Evolutionary conservation across 331 rosid species (phyloP), one percentile per base, ranked within the genome.

Genomic region (Quercus tomentella): DNA sequence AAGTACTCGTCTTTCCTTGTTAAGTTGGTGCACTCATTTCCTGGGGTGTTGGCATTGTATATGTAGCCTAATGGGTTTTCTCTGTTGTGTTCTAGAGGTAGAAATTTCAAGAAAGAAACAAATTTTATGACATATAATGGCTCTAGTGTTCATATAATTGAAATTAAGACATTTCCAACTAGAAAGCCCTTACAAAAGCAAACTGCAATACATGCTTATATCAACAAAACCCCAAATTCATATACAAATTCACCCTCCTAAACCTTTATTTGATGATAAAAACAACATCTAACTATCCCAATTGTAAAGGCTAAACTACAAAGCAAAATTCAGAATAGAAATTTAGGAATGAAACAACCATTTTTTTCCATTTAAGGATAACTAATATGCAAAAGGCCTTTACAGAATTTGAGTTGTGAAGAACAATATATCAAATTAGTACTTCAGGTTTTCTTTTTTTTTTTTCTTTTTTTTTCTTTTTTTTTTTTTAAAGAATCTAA

Each of bases 1-100:
- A 86, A 57, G 8, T 91, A 89, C 74, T 91, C 89, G 74, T 86
- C 91, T 78, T 86, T 91, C 79, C 96, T 81, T 0, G 93, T 84
- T 7, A 89, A 77, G 76, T 74, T 75, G 5, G 93, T 91, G 85
- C 93, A 74, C 20, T 18, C 63, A 80, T 28, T 31, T 6, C 41
- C 41, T 66, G 9, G 20, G 51, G 49, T 31, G 20, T 17, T 18
- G 49, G 33, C 71, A 31, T 66, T 31, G 71, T 18, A 18, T 14
- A 4, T 61, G 26, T 66, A 35, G 41, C 2, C 2, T 35, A 31
- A 18, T 31, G 23, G 12, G 5, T 66, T 16, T 18, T 31, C 33
- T 7, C 33, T 66, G 11, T 17, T 31, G 15, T 45, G 71, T 33
- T 66, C 33, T 66, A 18, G 41, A 62, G 21, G 67, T 31, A 25